Conservation (phyloP, 2,329 filamentous ascomycete genomes). For the Lecanosticta acicola region DNA sequence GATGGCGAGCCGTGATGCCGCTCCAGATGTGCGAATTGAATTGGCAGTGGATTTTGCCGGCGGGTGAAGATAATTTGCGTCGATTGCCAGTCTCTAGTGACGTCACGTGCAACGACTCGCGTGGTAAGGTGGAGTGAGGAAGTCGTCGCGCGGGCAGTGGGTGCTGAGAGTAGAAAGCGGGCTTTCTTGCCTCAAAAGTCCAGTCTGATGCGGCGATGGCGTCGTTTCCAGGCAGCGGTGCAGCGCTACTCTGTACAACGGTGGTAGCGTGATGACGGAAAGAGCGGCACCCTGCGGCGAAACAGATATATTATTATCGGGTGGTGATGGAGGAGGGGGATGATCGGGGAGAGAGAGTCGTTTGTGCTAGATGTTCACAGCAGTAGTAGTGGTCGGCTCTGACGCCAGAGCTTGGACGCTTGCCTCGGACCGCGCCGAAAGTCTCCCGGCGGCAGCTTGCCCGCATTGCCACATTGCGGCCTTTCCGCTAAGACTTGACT, state of each 20-base stretch:
- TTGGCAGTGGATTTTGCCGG: neutral
- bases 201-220: neutral
- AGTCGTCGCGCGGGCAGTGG: neutral
- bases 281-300: neutral
- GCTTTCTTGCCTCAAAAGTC: neutral
- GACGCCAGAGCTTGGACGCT: neutral
- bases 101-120: constrained; percentile 2
- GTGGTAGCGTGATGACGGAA: neutral
- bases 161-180: neutral
- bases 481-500: neutral
- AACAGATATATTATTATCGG: neutral
- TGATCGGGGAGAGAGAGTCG: neutral
- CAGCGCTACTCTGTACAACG: neutral
- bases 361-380: too few species aligned
- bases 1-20: neutral
- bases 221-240: neutral
- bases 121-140: neutral
- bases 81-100: neutral
- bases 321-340: neutral
- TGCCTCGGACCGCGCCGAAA: too few species aligned
- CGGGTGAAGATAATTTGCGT: neutral
- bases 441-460: neutral
- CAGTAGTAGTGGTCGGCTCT: neutral
- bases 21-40: neutral
- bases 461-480: neutral